A percentile compares a stretch with the other conserved stretches of the same genome.
phyloP scores from a whole-genome alignment of 345 rosid genomes.

The Citrus trifoliata region DNA sequence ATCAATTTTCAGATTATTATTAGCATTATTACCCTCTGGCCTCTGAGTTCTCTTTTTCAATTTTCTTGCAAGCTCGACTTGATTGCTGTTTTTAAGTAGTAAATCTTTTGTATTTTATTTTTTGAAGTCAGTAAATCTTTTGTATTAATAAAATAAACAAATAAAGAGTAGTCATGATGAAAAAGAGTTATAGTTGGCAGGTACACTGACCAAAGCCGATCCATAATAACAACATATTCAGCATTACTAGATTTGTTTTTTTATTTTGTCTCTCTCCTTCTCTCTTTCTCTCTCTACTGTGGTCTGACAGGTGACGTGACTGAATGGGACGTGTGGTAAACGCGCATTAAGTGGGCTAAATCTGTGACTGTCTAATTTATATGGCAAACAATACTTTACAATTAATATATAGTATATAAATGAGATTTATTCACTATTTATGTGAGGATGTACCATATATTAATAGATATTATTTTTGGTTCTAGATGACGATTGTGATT shows the following conservation, averaged over 20 bases:
- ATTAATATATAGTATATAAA: too few species aligned
- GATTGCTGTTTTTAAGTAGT: not conserved
- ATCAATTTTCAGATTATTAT: not conserved
- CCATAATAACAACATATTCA: not conserved
- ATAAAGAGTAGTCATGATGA: not conserved
- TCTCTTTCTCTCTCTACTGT: not conserved
- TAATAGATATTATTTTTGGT: not conserved
- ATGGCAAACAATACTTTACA: too few species aligned
- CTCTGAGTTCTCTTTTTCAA: not conserved
- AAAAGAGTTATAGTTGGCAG: not conserved
- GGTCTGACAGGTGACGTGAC: constrained; percentile 4
- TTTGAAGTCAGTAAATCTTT: not conserved
- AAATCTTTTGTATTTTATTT: not conserved
- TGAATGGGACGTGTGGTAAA: not conserved
- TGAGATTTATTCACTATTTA: too few species aligned
- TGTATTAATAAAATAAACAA: not conserved
- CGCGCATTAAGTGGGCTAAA: not conserved
- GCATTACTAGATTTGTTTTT: not conserved
- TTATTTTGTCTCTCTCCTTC: not conserved
- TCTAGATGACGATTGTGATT: not conserved
- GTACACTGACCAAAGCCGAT: not conserved
- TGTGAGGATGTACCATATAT: too few species aligned
- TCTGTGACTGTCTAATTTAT: not conserved
- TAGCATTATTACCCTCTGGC: not conserved
- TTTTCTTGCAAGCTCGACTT: not conserved